Conservation (phyloP, 1,284 basidiomycete species). For the Boletellus deceptivus region DNA sequence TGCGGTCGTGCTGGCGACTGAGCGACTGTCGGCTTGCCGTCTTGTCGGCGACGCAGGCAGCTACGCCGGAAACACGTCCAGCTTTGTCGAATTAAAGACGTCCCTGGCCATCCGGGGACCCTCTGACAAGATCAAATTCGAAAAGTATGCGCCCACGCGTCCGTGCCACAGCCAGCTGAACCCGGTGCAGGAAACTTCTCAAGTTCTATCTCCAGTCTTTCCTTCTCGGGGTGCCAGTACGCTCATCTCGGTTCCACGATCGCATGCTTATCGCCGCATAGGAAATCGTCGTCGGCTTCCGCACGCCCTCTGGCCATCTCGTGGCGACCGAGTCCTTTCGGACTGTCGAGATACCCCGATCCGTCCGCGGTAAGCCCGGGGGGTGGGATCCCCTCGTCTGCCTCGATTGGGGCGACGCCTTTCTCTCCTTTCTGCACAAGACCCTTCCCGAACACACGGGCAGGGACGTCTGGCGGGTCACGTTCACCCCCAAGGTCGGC, state of each 20-base stretch:
- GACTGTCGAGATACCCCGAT: constrained; percentile 68
- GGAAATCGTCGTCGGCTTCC: constrained; percentile 91
- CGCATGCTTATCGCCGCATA: constrained; percentile 31
- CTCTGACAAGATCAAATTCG: constrained; percentile 75
- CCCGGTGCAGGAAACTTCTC: constrained; percentile 72
- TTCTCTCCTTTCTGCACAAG: constrained; percentile 57
- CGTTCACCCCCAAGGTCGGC: constrained; percentile 56
- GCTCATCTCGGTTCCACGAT: constrained; percentile 27
- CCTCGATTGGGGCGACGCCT: constrained; percentile 69
- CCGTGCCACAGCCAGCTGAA: constrained; percentile 3
- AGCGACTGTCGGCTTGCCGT: background rate
- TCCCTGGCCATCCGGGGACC: constrained; percentile 73
- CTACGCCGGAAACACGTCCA: constrained; percentile 58
- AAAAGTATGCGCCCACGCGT: constrained; percentile 53
- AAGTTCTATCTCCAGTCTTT: constrained; percentile 98
- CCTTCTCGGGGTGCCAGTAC: constrained; percentile 84
- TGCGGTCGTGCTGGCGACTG: too few relatives aligned
- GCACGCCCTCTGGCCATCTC: constrained; percentile 73
- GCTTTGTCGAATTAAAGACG: constrained; percentile 91
- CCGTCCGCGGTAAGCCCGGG: constrained; percentile 69
- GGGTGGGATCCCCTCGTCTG: constrained; percentile 80
- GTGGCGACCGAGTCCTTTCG: constrained; percentile 64
- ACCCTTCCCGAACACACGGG: constrained; percentile 27
- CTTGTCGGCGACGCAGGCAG: constrained; percentile 38
- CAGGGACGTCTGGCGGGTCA: constrained; percentile 62